These are phyloP conservation scores for Russula compacta DNA, from an alignment of 768 basidiomycete species.

Conservation along the genomic window DNA sequence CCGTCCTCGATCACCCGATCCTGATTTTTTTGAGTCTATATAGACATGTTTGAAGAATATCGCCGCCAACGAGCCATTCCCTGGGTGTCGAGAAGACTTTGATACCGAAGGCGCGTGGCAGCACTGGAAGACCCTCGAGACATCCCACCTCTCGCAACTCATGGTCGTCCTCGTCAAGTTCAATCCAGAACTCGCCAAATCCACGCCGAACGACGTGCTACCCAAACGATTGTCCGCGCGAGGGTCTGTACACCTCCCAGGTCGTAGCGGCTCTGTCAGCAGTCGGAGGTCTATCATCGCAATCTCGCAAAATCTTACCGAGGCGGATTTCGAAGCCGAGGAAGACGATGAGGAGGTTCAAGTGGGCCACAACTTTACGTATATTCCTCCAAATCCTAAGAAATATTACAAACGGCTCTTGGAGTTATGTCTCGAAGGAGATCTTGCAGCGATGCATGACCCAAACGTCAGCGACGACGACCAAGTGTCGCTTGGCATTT, in stretches of 20 bases:
- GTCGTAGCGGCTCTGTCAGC: conserved; percentile 53
- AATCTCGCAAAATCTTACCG: conserved; percentile 22
- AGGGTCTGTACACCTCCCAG: conserved; percentile 42
- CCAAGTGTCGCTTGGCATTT: conserved; percentile 88
- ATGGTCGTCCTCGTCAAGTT: conserved; percentile 80
- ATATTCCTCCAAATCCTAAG: conserved; percentile 82
- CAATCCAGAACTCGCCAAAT: conserved; percentile 82
- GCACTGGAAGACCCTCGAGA: conserved; percentile 76
- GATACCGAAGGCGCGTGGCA: conserved; percentile 73
- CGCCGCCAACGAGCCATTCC: conserved; percentile 73
- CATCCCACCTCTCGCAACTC: conserved; percentile 75
- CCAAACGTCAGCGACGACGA: conserved; percentile 91
- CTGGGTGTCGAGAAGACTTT: conserved; percentile 83
- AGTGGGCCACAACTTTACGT: conserved; percentile 74
- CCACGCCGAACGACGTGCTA: conserved; percentile 49
- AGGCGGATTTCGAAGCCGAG: conserved; percentile 30
- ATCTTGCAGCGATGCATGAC: conserved; percentile 83
- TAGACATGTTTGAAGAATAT: conserved; percentile 90
- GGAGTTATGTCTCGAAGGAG: conserved; percentile 70
- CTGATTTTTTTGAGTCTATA: conserved; percentile 8
- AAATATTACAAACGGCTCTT: conserved; percentile 80
- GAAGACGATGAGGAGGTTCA: conserved; percentile 62
- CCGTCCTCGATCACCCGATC: conserved; percentile 2
- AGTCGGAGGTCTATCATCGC: conserved; percentile 51
- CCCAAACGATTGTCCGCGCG: conserved; percentile 32